phyloP scores from a whole-genome alignment of 768 basidiomycete genomes.

The Lanmaoa rubissima region DNA sequence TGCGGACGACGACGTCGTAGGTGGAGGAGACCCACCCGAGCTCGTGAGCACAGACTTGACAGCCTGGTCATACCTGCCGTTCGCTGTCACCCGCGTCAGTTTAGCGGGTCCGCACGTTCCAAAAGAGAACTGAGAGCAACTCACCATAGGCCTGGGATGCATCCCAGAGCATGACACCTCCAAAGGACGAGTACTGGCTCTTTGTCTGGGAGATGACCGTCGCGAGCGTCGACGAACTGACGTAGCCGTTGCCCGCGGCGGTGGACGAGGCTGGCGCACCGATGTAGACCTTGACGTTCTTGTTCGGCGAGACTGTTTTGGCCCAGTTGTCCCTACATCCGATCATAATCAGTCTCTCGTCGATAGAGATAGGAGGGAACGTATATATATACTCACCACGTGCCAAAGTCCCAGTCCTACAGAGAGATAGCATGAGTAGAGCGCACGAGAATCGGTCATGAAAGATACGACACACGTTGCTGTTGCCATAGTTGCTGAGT shows the following conservation, averaged over 20 bases:
- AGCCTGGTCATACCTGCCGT: conserved; percentile 41
- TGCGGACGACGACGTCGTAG: background rate
- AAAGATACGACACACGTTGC: conserved; percentile 28
- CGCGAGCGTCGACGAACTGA: conserved; percentile 33
- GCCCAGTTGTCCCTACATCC: conserved; percentile 47
- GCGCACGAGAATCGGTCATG: background rate
- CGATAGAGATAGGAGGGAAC: background rate
- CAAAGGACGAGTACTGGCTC: conserved; percentile 43
- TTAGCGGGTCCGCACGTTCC: background rate
- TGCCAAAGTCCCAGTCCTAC: conserved; percentile 47
- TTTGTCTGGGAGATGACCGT: conserved; percentile 33
- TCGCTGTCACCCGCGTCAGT: conserved; percentile 28
- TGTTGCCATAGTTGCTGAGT: conserved; percentile 41
- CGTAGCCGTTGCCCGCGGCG: conserved; percentile 44
- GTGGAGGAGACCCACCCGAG: background rate
- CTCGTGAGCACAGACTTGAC: conserved; percentile 41
- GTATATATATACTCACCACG: conserved; percentile 30
- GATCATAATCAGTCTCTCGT: background rate
- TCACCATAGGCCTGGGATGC: conserved; percentile 46
- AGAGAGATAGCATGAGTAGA: background rate
- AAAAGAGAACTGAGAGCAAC: background rate
- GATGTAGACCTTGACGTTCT: conserved; percentile 47
- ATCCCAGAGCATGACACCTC: conserved; percentile 45
- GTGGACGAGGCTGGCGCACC: conserved; percentile 43
- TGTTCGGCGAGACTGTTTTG: conserved; percentile 40